phyloP scores from a whole-genome alignment of 306 rosid genomes.

The Dryas octopetala region DNA sequence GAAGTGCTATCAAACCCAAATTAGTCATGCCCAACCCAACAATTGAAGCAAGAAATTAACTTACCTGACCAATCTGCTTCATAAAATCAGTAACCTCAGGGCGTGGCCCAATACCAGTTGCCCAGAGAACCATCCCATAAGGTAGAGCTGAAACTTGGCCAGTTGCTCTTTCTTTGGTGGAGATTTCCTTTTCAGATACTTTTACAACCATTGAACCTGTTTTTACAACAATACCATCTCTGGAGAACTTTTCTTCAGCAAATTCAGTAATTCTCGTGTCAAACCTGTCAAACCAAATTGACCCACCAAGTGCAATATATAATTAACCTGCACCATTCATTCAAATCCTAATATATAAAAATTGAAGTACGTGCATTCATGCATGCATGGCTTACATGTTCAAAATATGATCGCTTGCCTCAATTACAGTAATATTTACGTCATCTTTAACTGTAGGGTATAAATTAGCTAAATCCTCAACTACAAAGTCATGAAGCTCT shows the following conservation, averaged over 20 bases:
- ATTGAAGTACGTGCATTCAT: not conserved
- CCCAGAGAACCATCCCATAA: slow-evolving; percentile 79
- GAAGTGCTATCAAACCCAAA: not conserved
- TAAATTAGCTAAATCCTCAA: slow-evolving; percentile 61
- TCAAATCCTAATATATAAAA: not conserved
- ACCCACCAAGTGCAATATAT: not conserved
- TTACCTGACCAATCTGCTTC: slow-evolving; percentile 86
- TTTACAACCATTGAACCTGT: slow-evolving; percentile 70
- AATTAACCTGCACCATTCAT: not conserved
- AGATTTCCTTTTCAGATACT: slow-evolving; percentile 62
- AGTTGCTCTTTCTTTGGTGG: slow-evolving; percentile 56
- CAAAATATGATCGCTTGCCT: slow-evolving; percentile 75
- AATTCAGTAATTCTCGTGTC: slow-evolving; percentile 73
- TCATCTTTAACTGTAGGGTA: slow-evolving; percentile 58
- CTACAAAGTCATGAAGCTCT: slow-evolving; percentile 75
- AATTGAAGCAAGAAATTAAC: not conserved
- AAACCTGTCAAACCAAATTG: slow-evolving; percentile 47
- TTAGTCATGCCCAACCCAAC: not conserved
- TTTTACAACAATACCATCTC: slow-evolving; percentile 74
- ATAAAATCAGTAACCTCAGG: slow-evolving; percentile 67
- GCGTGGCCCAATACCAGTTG: slow-evolving; percentile 73
- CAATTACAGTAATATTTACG: slow-evolving; percentile 62
- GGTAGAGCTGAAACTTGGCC: slow-evolving; percentile 56
- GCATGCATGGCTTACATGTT: slow-evolving; percentile 55
- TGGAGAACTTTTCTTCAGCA: slow-evolving; percentile 69